Evolutionary conservation across 129 eudicot genomes (phyloP), one percentile per base, ranked within the genome.

Genomic region (Pseudognaphalium luteoalbum): DNA sequence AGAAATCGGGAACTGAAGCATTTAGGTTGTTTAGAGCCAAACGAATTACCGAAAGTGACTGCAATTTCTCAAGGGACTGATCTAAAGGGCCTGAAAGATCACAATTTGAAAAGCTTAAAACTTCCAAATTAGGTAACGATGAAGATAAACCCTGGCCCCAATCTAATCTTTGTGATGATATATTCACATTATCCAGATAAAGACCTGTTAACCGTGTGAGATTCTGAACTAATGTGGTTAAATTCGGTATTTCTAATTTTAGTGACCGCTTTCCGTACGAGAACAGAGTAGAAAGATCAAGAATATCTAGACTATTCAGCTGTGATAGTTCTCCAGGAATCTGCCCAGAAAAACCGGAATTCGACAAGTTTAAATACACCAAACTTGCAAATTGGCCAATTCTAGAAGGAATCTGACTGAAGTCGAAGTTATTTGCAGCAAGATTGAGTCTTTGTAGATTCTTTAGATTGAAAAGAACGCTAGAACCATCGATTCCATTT

Each of bases 281-380:
- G 33, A 7, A 69, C 28, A 6, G 19, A 5, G 71, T 68, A 32
- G 97, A 85, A 10, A 92, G 86, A 81, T 89, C 96, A 67, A 92
- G 89, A 82, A 9, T 44, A 21, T 60, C 76, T 78, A 92, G 77
- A 9, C 75, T 87, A 21, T 34, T 86, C 83, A 92, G 14, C 6
- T 70, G 79, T 0, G 92, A 81, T 21, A 91, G 4, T 34, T 76
- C 96, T 47, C 7, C 52, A 3, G 97, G 96, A 61, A 91, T 74
- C 39, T 87, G 91, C 5, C 96, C 92, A 4, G 68, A 61, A 79
- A 89, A 89, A 7, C 78, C 75, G 0, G 89, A 73, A 72, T 73
- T 82, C 3, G 96, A 87, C 82, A 92, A 50, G 74, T 92, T 92
- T 65, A 92, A 76, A 78, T 78, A 39, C 15, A 19, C 62, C 83